phyloP scores from a whole-genome alignment of 2,329 filamentous ascomycete species.

The Claviceps capensis region DNA sequence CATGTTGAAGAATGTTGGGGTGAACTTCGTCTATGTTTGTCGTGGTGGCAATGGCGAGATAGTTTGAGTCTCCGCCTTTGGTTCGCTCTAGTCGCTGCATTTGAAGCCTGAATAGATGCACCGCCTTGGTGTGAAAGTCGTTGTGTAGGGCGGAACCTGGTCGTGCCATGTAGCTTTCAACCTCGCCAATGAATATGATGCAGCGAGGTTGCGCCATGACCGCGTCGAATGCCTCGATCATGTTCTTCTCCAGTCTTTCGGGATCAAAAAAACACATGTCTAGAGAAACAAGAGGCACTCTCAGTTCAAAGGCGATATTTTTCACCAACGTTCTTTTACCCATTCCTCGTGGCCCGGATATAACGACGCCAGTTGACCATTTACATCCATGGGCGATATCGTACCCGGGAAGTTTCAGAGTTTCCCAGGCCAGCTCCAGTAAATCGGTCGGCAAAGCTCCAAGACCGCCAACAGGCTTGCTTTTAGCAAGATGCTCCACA shows the following conservation, averaged over 20 bases:
- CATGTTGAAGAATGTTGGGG: slow-evolving; percentile 58
- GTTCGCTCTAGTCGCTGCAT: slow-evolving; percentile 64
- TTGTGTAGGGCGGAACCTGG: slow-evolving; percentile 61
- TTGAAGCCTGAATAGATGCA: slow-evolving; percentile 68
- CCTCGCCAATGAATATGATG: slow-evolving; percentile 81
- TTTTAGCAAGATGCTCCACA: slow-evolving; percentile 15
- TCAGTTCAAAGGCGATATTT: slow-evolving; percentile 57
- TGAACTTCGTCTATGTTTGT: slow-evolving; percentile 81
- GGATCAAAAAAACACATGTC: slow-evolving; percentile 22
- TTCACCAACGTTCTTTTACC: slow-evolving; percentile 70
- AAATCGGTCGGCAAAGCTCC: slow-evolving; percentile 13
- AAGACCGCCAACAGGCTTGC: slow-evolving; percentile 17
- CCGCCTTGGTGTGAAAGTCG: slow-evolving; percentile 81
- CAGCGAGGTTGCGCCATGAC: slow-evolving; percentile 77
- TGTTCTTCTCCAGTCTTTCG: slow-evolving; percentile 25
- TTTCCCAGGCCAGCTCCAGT: slow-evolving; percentile 3
- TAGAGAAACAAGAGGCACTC: slow-evolving; percentile 56
- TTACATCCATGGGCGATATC: slow-evolving; percentile 8
- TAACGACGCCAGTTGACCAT: slow-evolving; percentile 42
- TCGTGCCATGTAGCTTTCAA: slow-evolving; percentile 75
- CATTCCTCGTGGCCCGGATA: slow-evolving; percentile 69
- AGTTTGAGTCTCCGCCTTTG: slow-evolving; percentile 61
- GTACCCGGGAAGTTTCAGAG: slow-evolving; percentile 12
- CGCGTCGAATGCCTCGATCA: slow-evolving; percentile 46
- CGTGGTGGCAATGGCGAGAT: slow-evolving; percentile 84